Evolutionary conservation across 139 green algal genomes (phyloP).

Genomic region (Chlamydomonas eustigma): DNA sequence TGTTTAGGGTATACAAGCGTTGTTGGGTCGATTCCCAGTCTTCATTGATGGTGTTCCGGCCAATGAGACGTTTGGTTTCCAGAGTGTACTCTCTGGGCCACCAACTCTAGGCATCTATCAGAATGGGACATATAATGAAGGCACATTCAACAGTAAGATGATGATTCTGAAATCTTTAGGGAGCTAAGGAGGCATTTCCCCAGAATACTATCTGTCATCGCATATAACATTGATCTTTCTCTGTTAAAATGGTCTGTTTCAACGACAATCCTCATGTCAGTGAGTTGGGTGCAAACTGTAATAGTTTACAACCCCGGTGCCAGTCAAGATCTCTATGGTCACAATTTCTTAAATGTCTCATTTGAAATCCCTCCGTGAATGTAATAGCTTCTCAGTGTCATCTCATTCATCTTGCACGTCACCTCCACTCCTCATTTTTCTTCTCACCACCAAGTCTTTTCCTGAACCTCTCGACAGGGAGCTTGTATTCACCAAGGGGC

Average conservation of each 20-base stretch:
- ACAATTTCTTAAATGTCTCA: not conserved
- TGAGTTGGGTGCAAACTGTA: not conserved
- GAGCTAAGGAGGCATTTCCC: not conserved
- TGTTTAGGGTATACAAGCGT: not conserved
- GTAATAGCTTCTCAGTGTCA: not conserved
- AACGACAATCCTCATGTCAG: not conserved
- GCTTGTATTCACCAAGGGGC: not conserved
- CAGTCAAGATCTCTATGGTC: no score
- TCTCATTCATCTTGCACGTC: no score
- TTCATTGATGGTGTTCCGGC: not conserved
- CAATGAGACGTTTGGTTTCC: conserved; percentile 1
- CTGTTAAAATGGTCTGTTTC: no score
- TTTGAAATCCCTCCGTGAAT: not conserved
- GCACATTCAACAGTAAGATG: not conserved
- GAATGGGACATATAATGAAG: not conserved
- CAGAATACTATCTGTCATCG: no score
- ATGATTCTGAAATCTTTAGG: not conserved
- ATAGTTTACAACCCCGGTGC: no score
- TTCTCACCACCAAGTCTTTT: no score
- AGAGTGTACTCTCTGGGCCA: not conserved
- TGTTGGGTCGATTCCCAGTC: not conserved
- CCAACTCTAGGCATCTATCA: not conserved
- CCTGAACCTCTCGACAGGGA: no score
- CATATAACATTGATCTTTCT: no score
- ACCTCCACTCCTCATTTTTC: no score